Conservation (phyloP, 306 rosid species). For the Phaseolus lunatus region DNA sequence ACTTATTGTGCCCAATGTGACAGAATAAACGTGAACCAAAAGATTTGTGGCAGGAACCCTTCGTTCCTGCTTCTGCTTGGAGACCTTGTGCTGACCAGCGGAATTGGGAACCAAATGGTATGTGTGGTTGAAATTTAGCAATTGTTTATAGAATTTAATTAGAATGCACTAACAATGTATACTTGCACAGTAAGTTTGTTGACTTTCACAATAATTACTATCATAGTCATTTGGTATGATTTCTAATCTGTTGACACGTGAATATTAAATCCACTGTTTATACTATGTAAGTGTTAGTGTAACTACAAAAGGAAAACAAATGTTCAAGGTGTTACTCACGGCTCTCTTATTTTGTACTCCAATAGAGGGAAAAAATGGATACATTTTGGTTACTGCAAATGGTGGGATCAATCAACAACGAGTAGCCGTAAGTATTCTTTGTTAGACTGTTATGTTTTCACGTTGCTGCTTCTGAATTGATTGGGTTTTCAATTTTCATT, state of each 20-base stretch:
- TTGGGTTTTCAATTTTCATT: slow-evolving; percentile 37
- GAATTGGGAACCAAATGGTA: slow-evolving; percentile 84
- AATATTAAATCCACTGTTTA: neutral
- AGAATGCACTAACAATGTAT: neutral
- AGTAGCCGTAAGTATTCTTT: slow-evolving; percentile 82
- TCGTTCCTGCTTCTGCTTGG: slow-evolving; percentile 89
- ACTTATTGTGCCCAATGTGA: slow-evolving; percentile 50
- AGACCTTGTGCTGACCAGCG: slow-evolving; percentile 88
- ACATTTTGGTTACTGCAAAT: slow-evolving; percentile 90
- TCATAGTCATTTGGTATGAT: neutral
- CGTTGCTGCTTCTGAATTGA: slow-evolving; percentile 17
- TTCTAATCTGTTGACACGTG: neutral
- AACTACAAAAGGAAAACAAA: slow-evolving; percentile 10
- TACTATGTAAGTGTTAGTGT: slow-evolving; percentile 16
- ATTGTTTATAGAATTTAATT: neutral
- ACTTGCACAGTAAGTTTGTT: neutral
- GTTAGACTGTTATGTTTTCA: slow-evolving; percentile 29
- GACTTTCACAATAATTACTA: neutral
- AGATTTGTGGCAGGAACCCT: slow-evolving; percentile 96
- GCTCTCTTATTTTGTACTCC: slow-evolving; percentile 44
- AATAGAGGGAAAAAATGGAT: slow-evolving; percentile 82
- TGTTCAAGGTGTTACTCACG: slow-evolving; percentile 44
- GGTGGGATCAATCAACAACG: slow-evolving; percentile 99
- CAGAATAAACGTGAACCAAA: slow-evolving; percentile 87
- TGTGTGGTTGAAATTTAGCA: slow-evolving; percentile 28